A percentile compares a stretch with the other conserved stretches of the same genome.
Conservation (phyloP, 768 basidiomycete genomes). For the Pleurotus cornucopiae region DNA sequence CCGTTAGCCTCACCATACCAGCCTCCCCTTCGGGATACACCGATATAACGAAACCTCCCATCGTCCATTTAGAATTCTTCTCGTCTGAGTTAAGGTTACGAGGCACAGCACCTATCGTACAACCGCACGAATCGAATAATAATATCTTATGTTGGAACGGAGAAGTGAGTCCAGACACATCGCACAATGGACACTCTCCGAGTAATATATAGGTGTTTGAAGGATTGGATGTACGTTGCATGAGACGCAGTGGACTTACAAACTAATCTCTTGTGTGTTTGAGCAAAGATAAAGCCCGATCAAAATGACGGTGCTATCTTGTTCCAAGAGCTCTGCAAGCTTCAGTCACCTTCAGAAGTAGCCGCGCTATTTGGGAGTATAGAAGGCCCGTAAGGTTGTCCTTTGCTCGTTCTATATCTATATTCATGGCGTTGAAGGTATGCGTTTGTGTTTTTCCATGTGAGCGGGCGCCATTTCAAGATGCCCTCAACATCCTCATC, state of each 20-base stretch:
- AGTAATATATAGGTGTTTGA: constrained; percentile 54
- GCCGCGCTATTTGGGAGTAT: constrained; percentile 49
- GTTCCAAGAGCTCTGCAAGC: constrained; percentile 28
- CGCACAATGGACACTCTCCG: background rate
- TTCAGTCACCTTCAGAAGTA: constrained; percentile 37
- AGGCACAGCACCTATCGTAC: constrained; percentile 51
- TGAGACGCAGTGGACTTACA: background rate
- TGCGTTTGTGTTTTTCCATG: constrained; percentile 78
- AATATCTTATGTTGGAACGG: constrained; percentile 84
- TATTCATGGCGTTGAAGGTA: constrained; percentile 40
- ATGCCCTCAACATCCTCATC: background rate
- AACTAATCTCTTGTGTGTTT: background rate
- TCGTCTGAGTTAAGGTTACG: constrained; percentile 75
- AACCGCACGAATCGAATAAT: constrained; percentile 61
- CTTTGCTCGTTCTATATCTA: background rate
- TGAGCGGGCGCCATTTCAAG: constrained; percentile 24
- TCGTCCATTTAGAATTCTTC: constrained; percentile 48
- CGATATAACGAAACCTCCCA: background rate
- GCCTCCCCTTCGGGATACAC: background rate
- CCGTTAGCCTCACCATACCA: constrained; percentile 18
- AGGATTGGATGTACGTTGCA: constrained; percentile 58
- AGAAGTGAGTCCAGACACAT: constrained; percentile 43
- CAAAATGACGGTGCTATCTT: constrained; percentile 74
- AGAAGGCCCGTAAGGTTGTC: constrained; percentile 74
- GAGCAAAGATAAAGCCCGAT: constrained; percentile 41